phyloP scores from a whole-genome alignment of 306 rosid species.

The apple (Malus domestica) region DNA sequence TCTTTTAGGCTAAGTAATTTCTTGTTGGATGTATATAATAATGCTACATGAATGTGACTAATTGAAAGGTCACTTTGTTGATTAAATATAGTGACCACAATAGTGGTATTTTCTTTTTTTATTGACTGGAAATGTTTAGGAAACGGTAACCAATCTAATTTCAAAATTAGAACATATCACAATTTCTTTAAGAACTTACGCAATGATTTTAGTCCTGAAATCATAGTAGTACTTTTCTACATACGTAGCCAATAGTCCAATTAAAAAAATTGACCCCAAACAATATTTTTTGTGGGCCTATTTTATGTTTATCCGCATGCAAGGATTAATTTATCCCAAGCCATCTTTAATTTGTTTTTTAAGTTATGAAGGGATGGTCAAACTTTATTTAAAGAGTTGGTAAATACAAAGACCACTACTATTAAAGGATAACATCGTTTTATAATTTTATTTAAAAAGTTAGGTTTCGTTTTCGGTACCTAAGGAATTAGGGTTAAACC shows the following conservation, averaged over 20 bases:
- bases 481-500: not conserved
- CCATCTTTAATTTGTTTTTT: not conserved
- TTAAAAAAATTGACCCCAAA: not conserved
- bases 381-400: slow-evolving; percentile 16
- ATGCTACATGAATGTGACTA: not conserved
- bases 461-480: not conserved
- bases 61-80: not conserved
- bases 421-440: slow-evolving; percentile 18
- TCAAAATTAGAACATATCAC: too few relatives aligned
- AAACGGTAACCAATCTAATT: too few relatives aligned
- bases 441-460: not conserved
- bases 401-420: not conserved
- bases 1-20: not conserved
- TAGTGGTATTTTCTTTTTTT: not conserved
- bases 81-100: not conserved
- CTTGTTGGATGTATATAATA: not conserved
- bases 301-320: slow-evolving; percentile 30
- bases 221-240: not conserved
- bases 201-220: too few relatives aligned
- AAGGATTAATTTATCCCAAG: not conserved
- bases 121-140: too few relatives aligned
- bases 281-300: slow-evolving; percentile 7
- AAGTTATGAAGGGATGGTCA: slow-evolving; percentile 19
- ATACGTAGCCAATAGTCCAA: not conserved
- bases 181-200: too few relatives aligned